A percentile compares a stretch with the other conserved stretches of the same genome.
Conservation (phyloP, 164 flowering plant species). For the Kalanchoe fedtschenkoi region DNA sequence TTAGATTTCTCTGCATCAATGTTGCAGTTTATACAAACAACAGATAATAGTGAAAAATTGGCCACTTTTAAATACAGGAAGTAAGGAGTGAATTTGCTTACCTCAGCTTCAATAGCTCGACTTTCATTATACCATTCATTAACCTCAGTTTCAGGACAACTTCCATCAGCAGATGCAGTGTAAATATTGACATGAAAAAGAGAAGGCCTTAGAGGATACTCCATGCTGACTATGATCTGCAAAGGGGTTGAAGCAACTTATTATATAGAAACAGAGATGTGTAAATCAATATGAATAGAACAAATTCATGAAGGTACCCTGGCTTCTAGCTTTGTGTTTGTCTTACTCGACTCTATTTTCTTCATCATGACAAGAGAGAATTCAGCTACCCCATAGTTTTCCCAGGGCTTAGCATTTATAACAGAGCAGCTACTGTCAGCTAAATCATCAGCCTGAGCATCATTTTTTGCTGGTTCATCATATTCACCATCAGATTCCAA, state of each 20-base stretch:
- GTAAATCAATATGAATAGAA: neutral
- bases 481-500: constrained; percentile 63
- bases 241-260: constrained; percentile 2
- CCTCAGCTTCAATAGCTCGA: constrained; percentile 94
- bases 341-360: constrained; percentile 24
- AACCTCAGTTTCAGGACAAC: constrained; percentile 15
- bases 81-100: constrained; percentile 19
- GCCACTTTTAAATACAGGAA: too few relatives aligned
- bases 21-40: neutral
- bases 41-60: neutral
- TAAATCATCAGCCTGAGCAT: constrained; percentile 28
- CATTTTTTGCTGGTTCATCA: constrained; percentile 42
- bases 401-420: constrained; percentile 37
- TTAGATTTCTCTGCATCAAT: neutral
- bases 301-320: constrained; percentile 35
- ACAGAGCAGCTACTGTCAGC: constrained; percentile 12
- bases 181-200: constrained; percentile 40
- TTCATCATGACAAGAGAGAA: constrained; percentile 44
- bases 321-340: constrained; percentile 47
- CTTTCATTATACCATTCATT: constrained; percentile 66
- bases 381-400: constrained; percentile 49
- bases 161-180: constrained; percentile 20
- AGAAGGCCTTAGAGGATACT: constrained; percentile 93
- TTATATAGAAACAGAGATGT: neutral
- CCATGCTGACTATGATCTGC: constrained; percentile 79